Evolutionary conservation across 352 stramenopile genomes (phyloP).

Genomic region (Phytophthora pisi): DNA sequence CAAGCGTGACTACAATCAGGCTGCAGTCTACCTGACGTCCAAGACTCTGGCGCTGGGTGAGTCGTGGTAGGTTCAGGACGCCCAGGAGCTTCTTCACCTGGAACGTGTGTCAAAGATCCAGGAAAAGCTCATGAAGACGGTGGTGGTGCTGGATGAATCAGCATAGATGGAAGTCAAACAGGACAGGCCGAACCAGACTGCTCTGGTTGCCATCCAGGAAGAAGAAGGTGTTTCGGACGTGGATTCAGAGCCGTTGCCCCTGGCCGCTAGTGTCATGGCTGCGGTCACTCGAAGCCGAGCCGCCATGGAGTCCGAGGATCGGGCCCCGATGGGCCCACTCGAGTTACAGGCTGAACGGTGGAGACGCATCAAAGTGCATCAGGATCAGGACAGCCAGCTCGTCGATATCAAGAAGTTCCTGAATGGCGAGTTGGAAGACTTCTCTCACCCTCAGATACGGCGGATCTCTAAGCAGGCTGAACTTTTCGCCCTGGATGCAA

Average conservation of each 20-base stretch:
- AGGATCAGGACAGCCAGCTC: background rate
- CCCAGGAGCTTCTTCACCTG: background rate
- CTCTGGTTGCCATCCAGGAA: background rate
- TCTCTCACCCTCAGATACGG: background rate
- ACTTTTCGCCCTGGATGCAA: background rate
- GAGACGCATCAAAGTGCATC: background rate
- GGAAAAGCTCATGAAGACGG: slow-evolving; percentile 3
- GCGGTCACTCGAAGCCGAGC: background rate
- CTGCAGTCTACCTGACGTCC: slow-evolving; percentile 4
- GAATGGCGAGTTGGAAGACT: background rate
- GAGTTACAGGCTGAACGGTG: slow-evolving; percentile 10
- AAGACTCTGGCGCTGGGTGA: background rate
- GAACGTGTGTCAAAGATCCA: slow-evolving; percentile 6
- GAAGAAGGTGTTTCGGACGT: background rate
- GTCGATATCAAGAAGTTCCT: slow-evolving; percentile 1
- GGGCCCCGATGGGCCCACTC: background rate
- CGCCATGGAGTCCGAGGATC: background rate
- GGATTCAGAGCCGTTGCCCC: background rate
- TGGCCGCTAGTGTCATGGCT: background rate
- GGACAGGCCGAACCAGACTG: background rate
- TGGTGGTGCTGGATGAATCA: background rate
- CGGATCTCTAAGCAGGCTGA: background rate
- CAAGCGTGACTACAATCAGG: slow-evolving; percentile 12
- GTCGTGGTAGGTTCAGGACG: background rate
- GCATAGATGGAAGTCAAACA: background rate